A percentile compares a stretch with the other conserved stretches of the same genome.
These are phyloP conservation scores for Microdochium paspali DNA, from an alignment of 2,329 filamentous ascomycete genomes.

Conservation along the genomic window DNA sequence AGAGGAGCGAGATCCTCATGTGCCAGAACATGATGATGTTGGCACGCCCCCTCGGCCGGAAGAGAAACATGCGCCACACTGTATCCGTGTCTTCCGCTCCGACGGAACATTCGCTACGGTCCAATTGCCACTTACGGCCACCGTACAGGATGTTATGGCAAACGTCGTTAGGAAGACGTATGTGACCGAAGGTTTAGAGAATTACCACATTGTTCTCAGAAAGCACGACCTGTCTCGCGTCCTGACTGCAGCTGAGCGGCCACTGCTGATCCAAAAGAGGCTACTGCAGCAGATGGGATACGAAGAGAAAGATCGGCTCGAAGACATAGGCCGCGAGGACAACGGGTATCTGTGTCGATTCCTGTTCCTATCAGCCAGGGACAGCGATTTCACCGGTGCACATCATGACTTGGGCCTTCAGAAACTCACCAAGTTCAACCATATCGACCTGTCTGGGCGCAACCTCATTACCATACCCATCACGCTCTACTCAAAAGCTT, in stretches of 20 bases:
- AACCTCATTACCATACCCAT: conserved; percentile 95
- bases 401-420: conserved; percentile 73
- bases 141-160: conserved; percentile 77
- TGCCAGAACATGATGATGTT: conserved; percentile 56
- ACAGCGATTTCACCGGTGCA: conserved; percentile 68
- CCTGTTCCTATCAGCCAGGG: conserved; percentile 82
- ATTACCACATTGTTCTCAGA: conserved; percentile 91
- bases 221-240: conserved; percentile 87
- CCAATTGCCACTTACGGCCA: conserved; percentile 73
- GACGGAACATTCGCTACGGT: conserved; percentile 93
- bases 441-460: conserved; percentile 82
- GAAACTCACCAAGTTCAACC: conserved; percentile 83
- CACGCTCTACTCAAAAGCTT: conserved; percentile 79
- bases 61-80: conserved; percentile 70
- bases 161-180: conserved; percentile 93
- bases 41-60: conserved; percentile 60
- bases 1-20: conserved; percentile 52
- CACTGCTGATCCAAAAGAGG: conserved; percentile 83
- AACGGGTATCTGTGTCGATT: conserved; percentile 96
- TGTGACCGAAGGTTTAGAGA: conserved; percentile 79
- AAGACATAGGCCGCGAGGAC: conserved; percentile 91
- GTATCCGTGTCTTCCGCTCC: conserved; percentile 88
- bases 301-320: conserved; percentile 73
- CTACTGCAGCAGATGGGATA: conserved; percentile 90
- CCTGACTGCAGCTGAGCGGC: conserved; percentile 67